Conservation (phyloP, 2,329 filamentous ascomycete species). For the Achaetomium macrosporum region DNA sequence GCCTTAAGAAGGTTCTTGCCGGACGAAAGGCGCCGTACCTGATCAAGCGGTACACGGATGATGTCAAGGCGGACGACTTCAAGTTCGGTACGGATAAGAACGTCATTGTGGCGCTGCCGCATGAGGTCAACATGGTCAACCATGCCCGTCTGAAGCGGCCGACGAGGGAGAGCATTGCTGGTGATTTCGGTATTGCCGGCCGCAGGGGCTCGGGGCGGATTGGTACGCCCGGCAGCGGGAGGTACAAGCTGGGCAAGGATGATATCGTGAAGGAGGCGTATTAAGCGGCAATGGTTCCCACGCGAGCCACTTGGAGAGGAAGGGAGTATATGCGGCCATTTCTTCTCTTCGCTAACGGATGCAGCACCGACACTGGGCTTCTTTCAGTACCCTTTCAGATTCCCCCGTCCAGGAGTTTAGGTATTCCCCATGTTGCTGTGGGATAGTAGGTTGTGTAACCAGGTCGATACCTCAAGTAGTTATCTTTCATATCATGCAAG, state of each 20-base stretch:
- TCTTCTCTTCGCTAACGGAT: neutral
- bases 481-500: neutral
- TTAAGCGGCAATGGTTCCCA: neutral
- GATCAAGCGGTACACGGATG: conserved; percentile 93
- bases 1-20: conserved; percentile 77
- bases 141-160: conserved; percentile 79
- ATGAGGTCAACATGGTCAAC: conserved; percentile 96
- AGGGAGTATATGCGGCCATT: neutral
- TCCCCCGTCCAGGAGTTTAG: conserved; percentile 1
- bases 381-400: neutral
- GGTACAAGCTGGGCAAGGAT: conserved; percentile 70
- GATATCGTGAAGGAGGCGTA: conserved; percentile 59
- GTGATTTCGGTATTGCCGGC: conserved; percentile 40
- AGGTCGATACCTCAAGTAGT: conserved; percentile 5
- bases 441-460: conserved; percentile 4
- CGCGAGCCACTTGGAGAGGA: neutral
- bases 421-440: neutral
- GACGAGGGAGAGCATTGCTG: conserved; percentile 87
- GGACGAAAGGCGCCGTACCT: conserved; percentile 84
- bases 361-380: neutral
- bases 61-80: conserved; percentile 98
- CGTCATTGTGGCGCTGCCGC: conserved; percentile 91
- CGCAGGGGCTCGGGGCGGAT: conserved; percentile 49
- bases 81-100: conserved; percentile 96
- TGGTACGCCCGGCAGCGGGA: conserved; percentile 48